A percentile compares a stretch with the other conserved stretches of the same genome.
Conservation (phyloP, 495 filamentous ascomycete species). For the Staphylotrichum tortipilum region DNA sequence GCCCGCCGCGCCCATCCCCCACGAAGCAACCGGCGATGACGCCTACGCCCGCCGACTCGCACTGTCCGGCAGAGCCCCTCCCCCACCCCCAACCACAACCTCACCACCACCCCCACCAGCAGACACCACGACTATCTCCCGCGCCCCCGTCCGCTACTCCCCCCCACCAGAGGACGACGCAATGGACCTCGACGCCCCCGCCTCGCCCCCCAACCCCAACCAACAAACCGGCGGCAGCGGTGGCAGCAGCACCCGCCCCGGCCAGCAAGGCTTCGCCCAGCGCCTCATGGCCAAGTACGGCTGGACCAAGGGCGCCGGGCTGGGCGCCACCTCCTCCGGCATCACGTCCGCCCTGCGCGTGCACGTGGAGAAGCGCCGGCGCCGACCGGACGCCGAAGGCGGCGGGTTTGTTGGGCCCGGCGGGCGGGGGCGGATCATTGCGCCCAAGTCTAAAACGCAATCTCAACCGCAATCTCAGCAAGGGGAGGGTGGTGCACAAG, state of each 20-base stretch:
- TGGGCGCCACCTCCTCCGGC: slow-evolving; percentile 71
- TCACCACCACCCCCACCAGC: slow-evolving; percentile 42
- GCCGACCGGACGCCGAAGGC: slow-evolving; percentile 67
- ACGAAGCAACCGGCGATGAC: slow-evolving; percentile 61
- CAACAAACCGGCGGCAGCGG: not conserved
- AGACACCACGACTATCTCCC: slow-evolving; percentile 54
- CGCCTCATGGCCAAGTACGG: slow-evolving; percentile 87
- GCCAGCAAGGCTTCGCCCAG: slow-evolving; percentile 67
- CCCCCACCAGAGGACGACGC: slow-evolving; percentile 51
- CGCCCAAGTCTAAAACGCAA: slow-evolving; percentile 35
- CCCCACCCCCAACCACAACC: slow-evolving; percentile 28
- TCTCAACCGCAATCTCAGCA: not conserved
- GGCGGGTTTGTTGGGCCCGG: slow-evolving; percentile 64
- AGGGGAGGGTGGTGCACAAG: slow-evolving; percentile 19
- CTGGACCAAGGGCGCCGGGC: slow-evolving; percentile 78
- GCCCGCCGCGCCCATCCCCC: slow-evolving; percentile 31
- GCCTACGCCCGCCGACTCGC: slow-evolving; percentile 59
- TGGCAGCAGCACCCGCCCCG: slow-evolving; percentile 63
- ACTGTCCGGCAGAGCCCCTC: slow-evolving; percentile 35
- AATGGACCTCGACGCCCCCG: slow-evolving; percentile 38
- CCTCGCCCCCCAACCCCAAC: slow-evolving; percentile 4
- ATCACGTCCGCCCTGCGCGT: slow-evolving; percentile 77
- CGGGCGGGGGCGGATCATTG: slow-evolving; percentile 73
- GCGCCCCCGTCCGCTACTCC: slow-evolving; percentile 78
- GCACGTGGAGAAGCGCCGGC: slow-evolving; percentile 73